Evolutionary conservation across 306 rosid species (phyloP).

Genomic region (Alnus rubra): DNA sequence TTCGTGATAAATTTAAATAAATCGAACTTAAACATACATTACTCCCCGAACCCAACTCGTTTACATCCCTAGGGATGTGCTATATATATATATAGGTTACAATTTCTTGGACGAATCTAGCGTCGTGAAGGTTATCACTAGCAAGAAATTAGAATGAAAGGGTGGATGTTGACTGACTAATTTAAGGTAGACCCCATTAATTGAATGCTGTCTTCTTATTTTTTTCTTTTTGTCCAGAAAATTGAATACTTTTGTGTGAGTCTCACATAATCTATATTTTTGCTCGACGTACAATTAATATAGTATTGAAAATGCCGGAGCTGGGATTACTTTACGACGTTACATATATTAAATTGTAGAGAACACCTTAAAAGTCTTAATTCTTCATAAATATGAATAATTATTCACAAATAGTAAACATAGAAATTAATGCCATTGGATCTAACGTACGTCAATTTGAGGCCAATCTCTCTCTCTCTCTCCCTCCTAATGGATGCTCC

Average conservation of each 20-base stretch:
- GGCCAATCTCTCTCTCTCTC: slow-evolving; percentile 20
- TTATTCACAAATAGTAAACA: slow-evolving; percentile 4
- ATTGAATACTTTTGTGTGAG: not conserved
- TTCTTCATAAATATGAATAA: slow-evolving; percentile 5
- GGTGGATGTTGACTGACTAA: not conserved
- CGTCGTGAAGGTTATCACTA: not conserved
- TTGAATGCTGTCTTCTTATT: not conserved
- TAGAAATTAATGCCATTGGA: slow-evolving; percentile 49
- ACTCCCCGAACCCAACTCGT: too few relatives aligned
- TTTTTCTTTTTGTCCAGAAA: not conserved
- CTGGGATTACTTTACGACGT: not conserved
- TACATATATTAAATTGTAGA: not conserved
- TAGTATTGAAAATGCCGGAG: not conserved
- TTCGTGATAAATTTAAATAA: too few relatives aligned
- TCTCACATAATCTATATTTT: not conserved
- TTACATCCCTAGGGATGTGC: too few relatives aligned
- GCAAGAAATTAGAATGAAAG: not conserved
- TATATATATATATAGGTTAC: too few relatives aligned
- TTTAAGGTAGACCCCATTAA: not conserved
- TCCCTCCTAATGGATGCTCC: slow-evolving; percentile 38
- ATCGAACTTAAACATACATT: too few relatives aligned
- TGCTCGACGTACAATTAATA: not conserved
- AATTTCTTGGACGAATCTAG: too few relatives aligned
- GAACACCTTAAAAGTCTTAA: slow-evolving; percentile 11
- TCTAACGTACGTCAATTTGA: slow-evolving; percentile 35